A percentile compares a stretch with the other conserved stretches of the same genome.
phyloP scores from a whole-genome alignment of 139 green algal genomes.

The Chlamydomonas sp. region DNA sequence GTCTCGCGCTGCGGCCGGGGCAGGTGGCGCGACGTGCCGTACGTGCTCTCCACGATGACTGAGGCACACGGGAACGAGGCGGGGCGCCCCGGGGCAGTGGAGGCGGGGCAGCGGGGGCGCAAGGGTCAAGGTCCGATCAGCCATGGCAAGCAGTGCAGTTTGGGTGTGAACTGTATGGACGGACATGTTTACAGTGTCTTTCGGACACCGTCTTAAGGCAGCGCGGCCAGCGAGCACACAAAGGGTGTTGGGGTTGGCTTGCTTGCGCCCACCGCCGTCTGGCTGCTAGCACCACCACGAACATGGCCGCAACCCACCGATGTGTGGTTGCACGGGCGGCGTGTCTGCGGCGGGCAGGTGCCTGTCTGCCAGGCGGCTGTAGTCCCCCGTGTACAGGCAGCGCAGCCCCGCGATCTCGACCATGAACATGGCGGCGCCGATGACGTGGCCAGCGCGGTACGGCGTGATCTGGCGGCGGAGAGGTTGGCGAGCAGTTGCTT shows the following conservation, averaged over 20 bases:
- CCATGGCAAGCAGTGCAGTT: background rate
- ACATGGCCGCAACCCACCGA: slow-evolving; percentile 61
- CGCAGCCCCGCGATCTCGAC: slow-evolving; percentile 93
- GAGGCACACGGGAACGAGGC: slow-evolving; percentile 2
- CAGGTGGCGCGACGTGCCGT: slow-evolving; percentile 91
- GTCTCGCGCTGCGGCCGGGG: slow-evolving; percentile 86
- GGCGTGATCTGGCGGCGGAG: slow-evolving; percentile 74
- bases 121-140: background rate
- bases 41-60: slow-evolving; percentile 96
- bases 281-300: too few relatives aligned
- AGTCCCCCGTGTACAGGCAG: slow-evolving; percentile 97
- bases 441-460: slow-evolving; percentile 94
- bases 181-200: too few relatives aligned
- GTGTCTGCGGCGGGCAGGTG: slow-evolving; percentile 93
- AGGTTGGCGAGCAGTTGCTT: background rate
- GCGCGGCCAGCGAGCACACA: too few relatives aligned
- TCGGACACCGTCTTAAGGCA: too few relatives aligned
- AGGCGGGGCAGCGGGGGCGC: background rate
- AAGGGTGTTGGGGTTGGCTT: too few relatives aligned
- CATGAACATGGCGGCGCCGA: slow-evolving; percentile 99
- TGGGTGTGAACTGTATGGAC: too few relatives aligned
- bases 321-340: slow-evolving; percentile 84
- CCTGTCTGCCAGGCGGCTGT: slow-evolving; percentile 85
- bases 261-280: too few relatives aligned
- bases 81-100: background rate